phyloP scores from a whole-genome alignment of 1,284 basidiomycete genomes.

The Apiotrichum gracile region DNA sequence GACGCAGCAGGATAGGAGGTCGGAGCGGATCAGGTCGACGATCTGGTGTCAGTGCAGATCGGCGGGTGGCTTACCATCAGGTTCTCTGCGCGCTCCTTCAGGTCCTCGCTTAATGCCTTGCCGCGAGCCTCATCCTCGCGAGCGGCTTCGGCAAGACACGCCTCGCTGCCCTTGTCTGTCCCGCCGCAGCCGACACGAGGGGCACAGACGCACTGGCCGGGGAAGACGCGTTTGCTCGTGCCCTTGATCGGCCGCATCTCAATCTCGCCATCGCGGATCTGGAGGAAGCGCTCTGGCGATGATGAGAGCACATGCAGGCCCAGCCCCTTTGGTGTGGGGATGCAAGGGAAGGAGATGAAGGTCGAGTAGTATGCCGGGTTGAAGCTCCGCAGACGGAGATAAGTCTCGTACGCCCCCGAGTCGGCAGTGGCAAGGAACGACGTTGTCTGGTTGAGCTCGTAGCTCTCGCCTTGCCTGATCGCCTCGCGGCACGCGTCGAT shows the following conservation, averaged over 20 bases:
- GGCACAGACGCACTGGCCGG: constrained; percentile 37
- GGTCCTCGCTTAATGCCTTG: constrained; percentile 59
- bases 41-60: constrained; percentile 51
- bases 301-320: constrained; percentile 64
- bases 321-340: constrained; percentile 47
- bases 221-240: constrained; percentile 51
- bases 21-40: constrained; percentile 91
- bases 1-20: constrained; percentile 66
- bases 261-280: constrained; percentile 53
- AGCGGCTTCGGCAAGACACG: constrained; percentile 26
- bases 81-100: constrained; percentile 94
- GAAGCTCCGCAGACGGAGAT: constrained; percentile 58
- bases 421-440: constrained; percentile 50
- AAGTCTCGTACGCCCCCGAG: constrained; percentile 32
- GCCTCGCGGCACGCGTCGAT: constrained; percentile 70
- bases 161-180: constrained; percentile 19
- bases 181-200: constrained; percentile 25
- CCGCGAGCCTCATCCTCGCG: constrained; percentile 44
- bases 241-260: constrained; percentile 97
- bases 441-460: constrained; percentile 90
- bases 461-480: constrained; percentile 83
- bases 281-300: constrained; percentile 89
- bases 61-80: constrained; percentile 59
- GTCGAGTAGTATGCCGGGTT: constrained; percentile 92
- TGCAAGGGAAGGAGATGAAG: constrained; percentile 61